Conservation (phyloP, 495 filamentous ascomycete genomes). For the Podospora sp. region DNA sequence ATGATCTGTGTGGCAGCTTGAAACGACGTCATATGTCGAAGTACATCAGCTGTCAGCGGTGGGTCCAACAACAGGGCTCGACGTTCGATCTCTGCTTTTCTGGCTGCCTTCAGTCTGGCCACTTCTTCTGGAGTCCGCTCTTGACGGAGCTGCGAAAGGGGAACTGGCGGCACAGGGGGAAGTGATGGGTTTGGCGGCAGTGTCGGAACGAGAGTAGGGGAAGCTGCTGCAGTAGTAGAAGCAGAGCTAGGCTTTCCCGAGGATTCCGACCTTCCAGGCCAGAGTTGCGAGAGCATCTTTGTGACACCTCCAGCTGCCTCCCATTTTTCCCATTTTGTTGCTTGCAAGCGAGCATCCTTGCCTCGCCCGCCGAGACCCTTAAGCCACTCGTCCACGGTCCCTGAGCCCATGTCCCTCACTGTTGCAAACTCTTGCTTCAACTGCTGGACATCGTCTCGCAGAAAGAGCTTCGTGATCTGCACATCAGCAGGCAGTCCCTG, state of each 20-base stretch:
- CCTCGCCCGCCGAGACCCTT: slow-evolving; percentile 67
- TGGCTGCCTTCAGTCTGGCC: slow-evolving; percentile 58
- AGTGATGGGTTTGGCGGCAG: slow-evolving; percentile 8
- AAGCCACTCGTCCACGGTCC: slow-evolving; percentile 70
- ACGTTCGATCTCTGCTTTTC: slow-evolving; percentile 67
- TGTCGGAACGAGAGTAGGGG: background rate
- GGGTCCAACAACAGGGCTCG: slow-evolving; percentile 64
- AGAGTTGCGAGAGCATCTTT: slow-evolving; percentile 39
- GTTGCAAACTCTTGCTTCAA: slow-evolving; percentile 60
- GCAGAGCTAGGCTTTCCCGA: background rate
- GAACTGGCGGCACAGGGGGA: slow-evolving; percentile 9
- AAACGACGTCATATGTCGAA: slow-evolving; percentile 69
- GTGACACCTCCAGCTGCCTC: slow-evolving; percentile 53
- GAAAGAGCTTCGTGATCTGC: slow-evolving; percentile 63
- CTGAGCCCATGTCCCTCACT: slow-evolving; percentile 60
- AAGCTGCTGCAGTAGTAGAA: background rate
- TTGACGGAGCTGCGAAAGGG: slow-evolving; percentile 26
- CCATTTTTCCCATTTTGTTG: slow-evolving; percentile 72
- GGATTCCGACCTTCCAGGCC: slow-evolving; percentile 27
- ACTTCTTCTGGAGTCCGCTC: slow-evolving; percentile 50
- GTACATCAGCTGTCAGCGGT: slow-evolving; percentile 58
- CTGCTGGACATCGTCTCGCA: slow-evolving; percentile 55
- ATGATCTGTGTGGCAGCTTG: slow-evolving; percentile 69
- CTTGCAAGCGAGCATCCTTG: slow-evolving; percentile 57
- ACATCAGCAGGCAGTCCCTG: slow-evolving; percentile 47